A percentile compares a stretch with the other conserved stretches of the same genome.
These are phyloP conservation scores for Herpetospermum pedunculosum DNA, from an alignment of 306 rosid species.

Conservation along the genomic window DNA sequence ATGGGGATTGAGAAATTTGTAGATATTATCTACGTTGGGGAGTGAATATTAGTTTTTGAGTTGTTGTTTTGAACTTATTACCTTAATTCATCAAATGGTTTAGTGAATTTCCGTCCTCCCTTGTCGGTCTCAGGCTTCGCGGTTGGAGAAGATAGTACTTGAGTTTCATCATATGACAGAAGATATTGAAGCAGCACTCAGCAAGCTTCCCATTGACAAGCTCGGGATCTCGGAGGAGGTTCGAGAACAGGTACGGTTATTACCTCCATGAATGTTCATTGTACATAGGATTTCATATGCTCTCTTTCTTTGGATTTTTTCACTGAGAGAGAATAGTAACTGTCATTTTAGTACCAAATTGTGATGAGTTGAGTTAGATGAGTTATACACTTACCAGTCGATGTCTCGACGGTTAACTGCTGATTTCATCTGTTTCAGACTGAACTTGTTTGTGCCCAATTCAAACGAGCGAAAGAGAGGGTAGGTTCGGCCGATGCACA, in stretches of 20 bases:
- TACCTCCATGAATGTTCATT: not conserved
- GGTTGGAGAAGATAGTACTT: constrained; percentile 31
- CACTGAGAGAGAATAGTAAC: not conserved
- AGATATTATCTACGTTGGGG: not conserved
- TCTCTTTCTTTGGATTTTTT: not conserved
- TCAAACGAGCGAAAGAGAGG: constrained; percentile 68
- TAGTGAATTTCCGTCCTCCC: not conserved
- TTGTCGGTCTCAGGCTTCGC: constrained; percentile 43
- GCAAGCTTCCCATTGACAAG: constrained; percentile 45
- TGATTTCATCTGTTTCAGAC: constrained; percentile 36
- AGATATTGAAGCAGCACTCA: constrained; percentile 59
- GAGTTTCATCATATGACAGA: constrained; percentile 47
- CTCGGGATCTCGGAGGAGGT: constrained; percentile 77
- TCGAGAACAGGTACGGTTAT: constrained; percentile 73
- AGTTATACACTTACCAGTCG: not conserved
- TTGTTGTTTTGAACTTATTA: not conserved
- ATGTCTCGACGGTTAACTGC: not conserved
- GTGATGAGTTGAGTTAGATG: not conserved
- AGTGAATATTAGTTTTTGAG: not conserved
- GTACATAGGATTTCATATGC: not conserved
- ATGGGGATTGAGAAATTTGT: not conserved
- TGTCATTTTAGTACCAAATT: not conserved
- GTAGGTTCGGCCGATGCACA: constrained; percentile 49
- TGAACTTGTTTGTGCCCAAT: constrained; percentile 89
- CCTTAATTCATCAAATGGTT: not conserved